phyloP scores from a whole-genome alignment of 805 yeast genomes.

The Zygosaccharomyces lentus region DNA sequence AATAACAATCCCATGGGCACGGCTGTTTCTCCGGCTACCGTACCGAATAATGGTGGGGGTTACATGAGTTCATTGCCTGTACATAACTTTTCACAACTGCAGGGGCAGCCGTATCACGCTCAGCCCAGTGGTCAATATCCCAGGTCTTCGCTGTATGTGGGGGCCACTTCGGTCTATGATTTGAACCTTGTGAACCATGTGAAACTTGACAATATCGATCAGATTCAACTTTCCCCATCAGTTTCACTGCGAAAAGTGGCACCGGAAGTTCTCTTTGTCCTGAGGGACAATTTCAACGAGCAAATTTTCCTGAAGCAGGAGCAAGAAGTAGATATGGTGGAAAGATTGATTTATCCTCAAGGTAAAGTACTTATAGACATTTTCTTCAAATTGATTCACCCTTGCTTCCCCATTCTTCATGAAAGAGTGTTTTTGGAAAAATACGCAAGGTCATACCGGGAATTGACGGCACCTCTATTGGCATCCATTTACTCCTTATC shows the following conservation, averaged over 20 bases:
- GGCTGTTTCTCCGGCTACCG: constrained; percentile 1
- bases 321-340: constrained; percentile 77
- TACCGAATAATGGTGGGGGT: constrained; percentile 6
- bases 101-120: constrained; percentile 2
- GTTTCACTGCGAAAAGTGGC: constrained; percentile 76
- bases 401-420: constrained; percentile 86
- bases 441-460: constrained; percentile 85
- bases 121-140: constrained; percentile 61
- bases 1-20: constrained; percentile 6
- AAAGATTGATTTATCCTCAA: constrained; percentile 83
- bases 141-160: constrained; percentile 81
- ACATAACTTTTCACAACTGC: constrained; percentile 3
- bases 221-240: constrained; percentile 64
- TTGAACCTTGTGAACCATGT: constrained; percentile 60
- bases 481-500: constrained; percentile 90
- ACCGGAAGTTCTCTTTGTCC: constrained; percentile 64
- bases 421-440: constrained; percentile 89
- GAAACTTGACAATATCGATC: constrained; percentile 67
- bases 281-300: constrained; percentile 76
- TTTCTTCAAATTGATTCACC: constrained; percentile 83
- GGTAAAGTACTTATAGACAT: constrained; percentile 77
- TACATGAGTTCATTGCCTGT: constrained; percentile 3
- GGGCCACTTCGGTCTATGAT: constrained; percentile 85
- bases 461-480: constrained; percentile 82
- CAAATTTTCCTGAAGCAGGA: constrained; percentile 65